phyloP scores from a whole-genome alignment of 768 basidiomycete species.

The Mycena rosella region DNA sequence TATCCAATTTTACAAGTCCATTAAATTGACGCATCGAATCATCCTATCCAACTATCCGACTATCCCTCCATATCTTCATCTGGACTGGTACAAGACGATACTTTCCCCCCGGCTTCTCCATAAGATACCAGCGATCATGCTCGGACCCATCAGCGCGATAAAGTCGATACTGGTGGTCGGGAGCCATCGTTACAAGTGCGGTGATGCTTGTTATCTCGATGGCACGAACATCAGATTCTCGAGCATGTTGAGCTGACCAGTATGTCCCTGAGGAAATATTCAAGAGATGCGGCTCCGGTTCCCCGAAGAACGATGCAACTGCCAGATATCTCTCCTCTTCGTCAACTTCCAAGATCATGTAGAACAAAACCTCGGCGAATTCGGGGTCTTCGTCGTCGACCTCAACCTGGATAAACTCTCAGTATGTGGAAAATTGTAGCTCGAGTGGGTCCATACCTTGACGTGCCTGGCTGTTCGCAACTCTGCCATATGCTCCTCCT shows the following conservation, averaged over 20 bases:
- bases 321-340: too few relatives aligned
- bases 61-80: too few relatives aligned
- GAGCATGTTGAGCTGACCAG: not conserved
- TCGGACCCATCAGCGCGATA: not conserved
- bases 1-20: too few relatives aligned
- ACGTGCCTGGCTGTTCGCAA: not conserved
- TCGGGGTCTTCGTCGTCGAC: not conserved
- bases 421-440: too few relatives aligned
- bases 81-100: too few relatives aligned
- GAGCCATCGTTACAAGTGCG: not conserved
- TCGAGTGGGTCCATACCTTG: too few relatives aligned
- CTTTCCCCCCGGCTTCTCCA: slow-evolving; percentile 3
- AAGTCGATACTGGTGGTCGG: not conserved
- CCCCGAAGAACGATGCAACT: too few relatives aligned
- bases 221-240: not conserved
- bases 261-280: slow-evolving; percentile 5
- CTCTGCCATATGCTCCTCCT: slow-evolving; percentile 19
- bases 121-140: not conserved
- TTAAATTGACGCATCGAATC: too few relatives aligned
- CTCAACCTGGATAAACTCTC: not conserved
- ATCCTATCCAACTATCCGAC: too few relatives aligned
- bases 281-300: too few relatives aligned
- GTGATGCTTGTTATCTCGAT: not conserved
- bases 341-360: too few relatives aligned
- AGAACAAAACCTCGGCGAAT: slow-evolving; percentile 6